Evolutionary conservation across 2,329 filamentous ascomycete species (phyloP).

Genomic region (Claviceps lovelessii): DNA sequence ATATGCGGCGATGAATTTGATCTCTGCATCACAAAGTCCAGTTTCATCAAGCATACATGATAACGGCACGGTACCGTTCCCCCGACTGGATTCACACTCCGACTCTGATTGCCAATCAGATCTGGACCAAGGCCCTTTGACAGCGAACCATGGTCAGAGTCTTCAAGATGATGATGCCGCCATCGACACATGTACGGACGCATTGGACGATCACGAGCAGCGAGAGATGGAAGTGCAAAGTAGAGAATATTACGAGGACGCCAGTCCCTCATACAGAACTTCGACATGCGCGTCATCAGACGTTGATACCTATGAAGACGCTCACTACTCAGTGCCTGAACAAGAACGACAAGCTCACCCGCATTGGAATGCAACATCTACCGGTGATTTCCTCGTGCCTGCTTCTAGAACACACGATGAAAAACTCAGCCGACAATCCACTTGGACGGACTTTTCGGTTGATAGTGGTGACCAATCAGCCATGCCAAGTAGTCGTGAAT

Average conservation of each 20-base stretch:
- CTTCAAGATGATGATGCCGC: slow-evolving; percentile 18
- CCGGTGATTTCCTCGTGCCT: slow-evolving; percentile 34
- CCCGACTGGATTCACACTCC: slow-evolving; percentile 20
- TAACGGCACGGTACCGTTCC: slow-evolving; percentile 18
- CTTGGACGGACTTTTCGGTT: slow-evolving; percentile 47
- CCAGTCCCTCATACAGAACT: slow-evolving; percentile 19
- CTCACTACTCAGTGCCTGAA: slow-evolving; percentile 13
- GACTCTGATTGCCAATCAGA: slow-evolving; percentile 27
- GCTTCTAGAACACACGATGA: slow-evolving; percentile 27
- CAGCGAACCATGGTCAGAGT: slow-evolving; percentile 10
- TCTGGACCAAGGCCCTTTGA: slow-evolving; percentile 14
- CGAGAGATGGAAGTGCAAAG: slow-evolving; percentile 13
- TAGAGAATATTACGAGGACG: slow-evolving; percentile 16
- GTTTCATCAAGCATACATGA: slow-evolving; percentile 2
- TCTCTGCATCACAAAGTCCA: slow-evolving; percentile 25
- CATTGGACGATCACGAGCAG: slow-evolving; percentile 19
- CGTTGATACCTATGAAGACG: slow-evolving; percentile 15
- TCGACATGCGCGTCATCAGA: slow-evolving; percentile 29
- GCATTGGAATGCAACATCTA: slow-evolving; percentile 19
- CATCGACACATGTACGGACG: slow-evolving; percentile 23
- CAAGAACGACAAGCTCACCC: slow-evolving; percentile 10
- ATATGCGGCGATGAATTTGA: slow-evolving; percentile 34
- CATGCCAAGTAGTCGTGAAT: slow-evolving; percentile 15
- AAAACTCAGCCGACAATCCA: slow-evolving; percentile 39
- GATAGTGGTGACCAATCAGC: slow-evolving; percentile 33